Evolutionary conservation across 75 land plant species (phyloP), one percentile per base, ranked within the genome.

Genomic region (Chamaecyparis obtusa): DNA sequence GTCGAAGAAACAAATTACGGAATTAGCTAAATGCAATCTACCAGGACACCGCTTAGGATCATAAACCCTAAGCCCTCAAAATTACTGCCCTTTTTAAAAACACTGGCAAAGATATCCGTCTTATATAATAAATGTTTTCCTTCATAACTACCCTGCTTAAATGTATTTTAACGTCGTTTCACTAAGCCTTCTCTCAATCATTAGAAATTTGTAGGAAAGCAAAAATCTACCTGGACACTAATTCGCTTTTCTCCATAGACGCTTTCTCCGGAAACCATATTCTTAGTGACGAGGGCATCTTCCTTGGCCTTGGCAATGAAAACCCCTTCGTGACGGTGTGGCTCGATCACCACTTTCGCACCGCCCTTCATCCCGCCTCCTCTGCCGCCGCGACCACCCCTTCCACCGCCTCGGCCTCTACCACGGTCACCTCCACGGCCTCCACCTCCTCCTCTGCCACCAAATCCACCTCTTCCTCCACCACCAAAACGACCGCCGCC

Each of bases 281-380:
- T 97, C 92, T 91, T 92, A 3, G 98, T 96, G 51, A 93, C 93
- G 10, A 96, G 89, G 44, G 95, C 96, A 88, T 97, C 99, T 88
- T 96, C 98, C 85, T 97, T 97, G 14, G 94, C 98, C 93, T 96
- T 97, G 41, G 95, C 99, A 78, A 97, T 89, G 81, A 97, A 97
- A 21, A 97, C 94, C 8, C 98, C 99, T 54, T 96, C 98, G 69
- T 96, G 99, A 33, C 98, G 86, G 82, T 97, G 99, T 16, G 96
- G 94, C 85, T 91, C 93, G 48, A 97, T 93, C 7, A 95, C 89
- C 10, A 95, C 95, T 90, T 90, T 97, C 85, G 92, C 90, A 5
- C 98, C 99, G 15, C 97, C 95, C 84, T 91, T 95, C 94, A 93
- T 92, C 24, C 96, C 97, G 14, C 94, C 93, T 8, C 89, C 88